These are phyloP conservation scores for Penicillium sp. DNA, from an alignment of 2,329 filamentous ascomycete species.

Conservation along the genomic window DNA sequence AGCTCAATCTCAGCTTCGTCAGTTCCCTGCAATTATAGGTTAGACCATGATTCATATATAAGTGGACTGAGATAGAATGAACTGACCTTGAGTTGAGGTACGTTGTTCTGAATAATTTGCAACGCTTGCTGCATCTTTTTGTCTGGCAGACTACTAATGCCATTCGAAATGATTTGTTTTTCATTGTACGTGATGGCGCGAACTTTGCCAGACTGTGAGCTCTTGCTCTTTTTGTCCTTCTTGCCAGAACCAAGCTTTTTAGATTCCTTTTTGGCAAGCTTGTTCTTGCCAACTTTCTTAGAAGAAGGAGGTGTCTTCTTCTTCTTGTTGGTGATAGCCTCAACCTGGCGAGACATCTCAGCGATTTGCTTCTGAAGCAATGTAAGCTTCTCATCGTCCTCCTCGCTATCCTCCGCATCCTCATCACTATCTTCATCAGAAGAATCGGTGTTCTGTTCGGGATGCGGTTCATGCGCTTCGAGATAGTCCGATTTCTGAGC, in stretches of 20 bases:
- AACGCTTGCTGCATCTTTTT: slow-evolving; percentile 76
- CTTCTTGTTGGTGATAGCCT: slow-evolving; percentile 56
- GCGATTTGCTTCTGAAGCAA: slow-evolving; percentile 69
- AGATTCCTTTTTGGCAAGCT: slow-evolving; percentile 31
- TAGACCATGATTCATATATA: slow-evolving; percentile 5
- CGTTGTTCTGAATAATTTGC: slow-evolving; percentile 81
- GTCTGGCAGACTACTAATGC: slow-evolving; percentile 75
- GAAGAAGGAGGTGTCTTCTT: slow-evolving; percentile 53
- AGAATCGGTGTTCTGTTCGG: slow-evolving; percentile 60
- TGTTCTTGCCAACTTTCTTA: slow-evolving; percentile 44
- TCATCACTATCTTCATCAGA: slow-evolving; percentile 70
- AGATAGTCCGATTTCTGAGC: slow-evolving; percentile 77
- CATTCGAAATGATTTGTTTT: slow-evolving; percentile 85
- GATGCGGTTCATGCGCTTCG: slow-evolving; percentile 65
- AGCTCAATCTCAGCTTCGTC: slow-evolving; percentile 48
- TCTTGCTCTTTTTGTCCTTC: slow-evolving; percentile 47
- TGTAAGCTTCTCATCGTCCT: slow-evolving; percentile 60
- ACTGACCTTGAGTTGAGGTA: slow-evolving; percentile 64
- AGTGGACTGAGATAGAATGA: not conserved
- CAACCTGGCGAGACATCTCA: slow-evolving; percentile 65
- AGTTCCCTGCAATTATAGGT: slow-evolving; percentile 32
- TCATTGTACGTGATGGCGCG: slow-evolving; percentile 70
- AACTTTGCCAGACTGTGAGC: slow-evolving; percentile 50
- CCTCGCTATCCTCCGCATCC: slow-evolving; percentile 64
- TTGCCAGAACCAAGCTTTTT: slow-evolving; percentile 48